Conservation (phyloP, 768 basidiomycete species). For the Austroboletus festivus region DNA sequence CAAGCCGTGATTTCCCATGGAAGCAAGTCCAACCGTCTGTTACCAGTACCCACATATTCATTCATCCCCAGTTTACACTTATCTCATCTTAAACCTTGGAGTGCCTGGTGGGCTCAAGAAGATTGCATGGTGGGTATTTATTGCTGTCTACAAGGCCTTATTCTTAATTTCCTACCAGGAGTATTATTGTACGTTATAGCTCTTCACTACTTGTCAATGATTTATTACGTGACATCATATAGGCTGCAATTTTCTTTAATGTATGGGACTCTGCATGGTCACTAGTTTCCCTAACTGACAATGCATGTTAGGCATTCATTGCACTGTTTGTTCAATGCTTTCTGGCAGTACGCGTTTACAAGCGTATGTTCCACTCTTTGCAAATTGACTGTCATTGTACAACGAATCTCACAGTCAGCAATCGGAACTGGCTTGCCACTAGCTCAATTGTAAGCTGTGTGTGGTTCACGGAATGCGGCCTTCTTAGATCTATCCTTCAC, state of each 20-base stretch:
- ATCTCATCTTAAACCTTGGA: constrained; percentile 43
- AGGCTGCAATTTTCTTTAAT: constrained; percentile 56
- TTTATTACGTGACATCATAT: not conserved
- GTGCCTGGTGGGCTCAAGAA: constrained; percentile 24
- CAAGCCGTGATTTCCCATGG: constrained; percentile 53
- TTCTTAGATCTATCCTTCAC: not conserved
- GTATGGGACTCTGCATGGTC: constrained; percentile 16
- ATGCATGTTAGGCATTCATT: constrained; percentile 37
- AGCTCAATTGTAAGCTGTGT: constrained; percentile 30
- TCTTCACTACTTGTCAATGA: not conserved
- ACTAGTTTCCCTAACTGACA: not conserved
- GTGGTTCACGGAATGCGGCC: not conserved
- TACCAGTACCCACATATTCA: not conserved
- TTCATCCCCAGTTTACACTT: constrained; percentile 42
- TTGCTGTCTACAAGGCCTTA: not conserved
- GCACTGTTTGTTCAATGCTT: constrained; percentile 57
- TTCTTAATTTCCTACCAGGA: constrained; percentile 17
- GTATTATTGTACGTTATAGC: constrained; percentile 22
- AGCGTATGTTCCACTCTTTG: constrained; percentile 31
- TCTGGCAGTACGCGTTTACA: constrained; percentile 51
- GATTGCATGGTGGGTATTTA: constrained; percentile 45
- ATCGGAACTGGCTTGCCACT: constrained; percentile 43
- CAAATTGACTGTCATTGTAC: constrained; percentile 1
- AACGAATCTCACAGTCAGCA: constrained; percentile 43
- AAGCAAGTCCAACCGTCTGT: constrained; percentile 26